A percentile compares a stretch with the other conserved stretches of the same genome.
These are phyloP conservation scores for Penicillium daleae DNA, from an alignment of 495 filamentous ascomycete species.

Conservation along the genomic window DNA sequence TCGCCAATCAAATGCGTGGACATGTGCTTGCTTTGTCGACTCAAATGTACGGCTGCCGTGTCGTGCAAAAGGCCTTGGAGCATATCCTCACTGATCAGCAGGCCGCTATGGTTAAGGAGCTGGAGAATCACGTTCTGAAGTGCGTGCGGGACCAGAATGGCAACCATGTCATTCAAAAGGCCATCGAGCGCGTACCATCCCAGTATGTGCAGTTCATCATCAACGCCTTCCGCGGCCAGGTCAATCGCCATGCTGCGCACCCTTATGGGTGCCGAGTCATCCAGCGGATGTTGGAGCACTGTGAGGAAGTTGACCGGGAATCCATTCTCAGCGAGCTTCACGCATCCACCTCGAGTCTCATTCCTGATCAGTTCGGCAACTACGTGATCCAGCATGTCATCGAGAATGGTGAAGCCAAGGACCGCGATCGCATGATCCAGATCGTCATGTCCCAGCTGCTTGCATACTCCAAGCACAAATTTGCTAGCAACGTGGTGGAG, in stretches of 20 bases:
- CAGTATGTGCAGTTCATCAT: conserved; percentile 89
- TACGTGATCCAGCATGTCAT: conserved; percentile 97
- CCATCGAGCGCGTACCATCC: conserved; percentile 82
- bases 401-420: conserved; percentile 74
- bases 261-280: conserved; percentile 92
- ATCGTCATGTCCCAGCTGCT: conserved; percentile 73
- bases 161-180: conserved; percentile 96
- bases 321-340: conserved; percentile 81
- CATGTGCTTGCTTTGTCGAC: conserved; percentile 77
- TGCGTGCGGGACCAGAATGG: conserved; percentile 91
- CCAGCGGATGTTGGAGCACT: conserved; percentile 88
- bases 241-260: conserved; percentile 78
- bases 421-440: conserved; percentile 72
- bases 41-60: conserved; percentile 94
- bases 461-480: conserved; percentile 90
- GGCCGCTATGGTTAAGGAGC: conserved; percentile 78
- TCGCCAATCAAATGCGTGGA: conserved; percentile 85
- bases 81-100: conserved; percentile 92
- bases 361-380: conserved; percentile 92
- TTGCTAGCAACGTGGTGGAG: conserved; percentile 96
- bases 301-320: conserved; percentile 69
- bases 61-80: conserved; percentile 97
- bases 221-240: conserved; percentile 78
- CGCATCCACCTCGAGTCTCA: conserved; percentile 67
- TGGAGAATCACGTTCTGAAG: conserved; percentile 75